Evolutionary conservation across 1,139 yeast genomes (phyloP), one percentile per base, ranked within the genome.

Genomic region (Citeromyces siamensis): DNA sequence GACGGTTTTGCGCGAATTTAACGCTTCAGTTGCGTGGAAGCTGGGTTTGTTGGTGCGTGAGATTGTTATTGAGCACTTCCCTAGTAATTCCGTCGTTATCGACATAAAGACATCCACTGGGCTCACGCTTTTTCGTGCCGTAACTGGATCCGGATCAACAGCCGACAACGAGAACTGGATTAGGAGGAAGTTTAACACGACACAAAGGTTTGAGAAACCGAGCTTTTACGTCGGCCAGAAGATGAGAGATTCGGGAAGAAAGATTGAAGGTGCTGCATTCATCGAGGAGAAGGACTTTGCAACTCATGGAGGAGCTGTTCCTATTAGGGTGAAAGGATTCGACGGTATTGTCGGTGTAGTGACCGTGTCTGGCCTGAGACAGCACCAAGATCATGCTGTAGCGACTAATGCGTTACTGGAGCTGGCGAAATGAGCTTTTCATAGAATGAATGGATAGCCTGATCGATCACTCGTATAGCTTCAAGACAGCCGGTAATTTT

Each of bases 221-320:
- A 67, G 75, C 42, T 72, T 66, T 48, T 66, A 55, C 46, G 56
- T 74, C 55, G 79, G 80, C 10, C 64, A 64, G 44, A 68, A 71
- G 48, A 49, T 68, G 29, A 51, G 54, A 29, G 32, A 35, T 2
- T 62, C 58, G 43, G 53, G 48, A 1, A 43, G 49, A 40, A 39
- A 60, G 1, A 41, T 64, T 9, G 64, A 59, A 37, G 62, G 63
- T 14, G 66, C 64, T n/a, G 59, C 62, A 41, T 66, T 58, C 44
- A 49, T 64, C 26, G 57, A 64, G 18, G 58, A 66, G 14, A 43
- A 46, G 19, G 75, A 72, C n/a, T 75, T 62, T 46, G 75, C 80
- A 8, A 53, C 64, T 36, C 81, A 74, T 45, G 84, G 82, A 8
- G 83, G 83, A 33, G 71, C 74, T 38, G 66, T 75, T 38, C 81